Evolutionary conservation across 2,329 filamentous ascomycete species (phyloP), one percentile per base, ranked within the genome.

Genomic region (Aspergillus niger): DNA sequence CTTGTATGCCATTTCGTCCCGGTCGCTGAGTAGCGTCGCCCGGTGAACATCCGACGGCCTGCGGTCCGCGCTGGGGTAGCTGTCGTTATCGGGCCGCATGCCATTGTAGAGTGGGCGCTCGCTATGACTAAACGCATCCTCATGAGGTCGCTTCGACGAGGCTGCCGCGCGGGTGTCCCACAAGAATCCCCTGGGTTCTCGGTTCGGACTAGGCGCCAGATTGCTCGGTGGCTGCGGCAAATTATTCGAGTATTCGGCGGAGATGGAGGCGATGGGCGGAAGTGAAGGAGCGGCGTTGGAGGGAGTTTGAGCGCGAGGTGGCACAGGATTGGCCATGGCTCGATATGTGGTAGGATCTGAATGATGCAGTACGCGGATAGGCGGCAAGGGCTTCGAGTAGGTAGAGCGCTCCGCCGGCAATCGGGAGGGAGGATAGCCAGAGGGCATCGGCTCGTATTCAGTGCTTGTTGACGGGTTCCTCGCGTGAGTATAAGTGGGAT

Each of bases 101-200:
- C 79, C 79, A 62, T 82, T 79, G 62, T 76, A 70, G 28, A 81
- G 73, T 1, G 77, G 69, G 44, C 76, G 72, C 3, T 75, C 71
- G 48, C 75, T 78, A 60, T 70, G 70, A 54, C 76, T 76, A 58
- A 79, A 79, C 1, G 74, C 69, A 22, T 78, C 76, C 43, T 74
- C 73, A 58, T 79, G 63, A 62, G 73, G 66, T 22, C 68, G 65
- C 60, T 70, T 74, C 17, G 63, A 67, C 17, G 65, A 61, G 15
- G 67, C 41, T 20, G 41, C 41, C 41, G 41, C 24, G 17, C 17
- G 17, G 17, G 41, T 44, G 3, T 24, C 20, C 41, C 41, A 44
- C 17, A 44, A 24, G 10, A 22, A 13, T 24, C 20, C 17, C 41
- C 41, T 63, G 8, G 64, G 57, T 26, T 74, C 71, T 24, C 67